A percentile compares a stretch with the other conserved stretches of the same genome.
Conservation (phyloP, 176 grass and related monocot genomes). For the Musa troglodytarum region DNA sequence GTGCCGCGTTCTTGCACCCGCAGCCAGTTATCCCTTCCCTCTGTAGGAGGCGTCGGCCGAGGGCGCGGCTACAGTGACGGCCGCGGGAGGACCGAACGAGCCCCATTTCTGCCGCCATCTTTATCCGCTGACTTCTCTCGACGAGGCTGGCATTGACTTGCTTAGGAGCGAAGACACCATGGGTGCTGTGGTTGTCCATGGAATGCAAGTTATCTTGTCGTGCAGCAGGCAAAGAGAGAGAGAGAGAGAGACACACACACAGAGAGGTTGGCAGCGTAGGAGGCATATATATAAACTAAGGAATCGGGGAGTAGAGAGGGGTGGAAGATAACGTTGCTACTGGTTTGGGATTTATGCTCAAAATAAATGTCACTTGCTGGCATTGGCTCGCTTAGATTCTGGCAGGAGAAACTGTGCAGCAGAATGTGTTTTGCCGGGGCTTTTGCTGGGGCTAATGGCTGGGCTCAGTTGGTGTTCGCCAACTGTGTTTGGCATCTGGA, state of each 20-base stretch:
- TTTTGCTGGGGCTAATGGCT: too few relatives aligned
- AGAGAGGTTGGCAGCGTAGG: not conserved
- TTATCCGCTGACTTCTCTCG: conserved; percentile 57
- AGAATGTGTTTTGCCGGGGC: too few relatives aligned
- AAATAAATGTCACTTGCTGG: too few relatives aligned
- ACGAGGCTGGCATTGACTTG: not conserved
- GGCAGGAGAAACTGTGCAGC: too few relatives aligned
- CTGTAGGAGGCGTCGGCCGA: conserved; percentile 21
- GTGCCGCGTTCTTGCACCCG: not conserved
- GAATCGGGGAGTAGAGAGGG: not conserved
- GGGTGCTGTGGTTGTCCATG: not conserved
- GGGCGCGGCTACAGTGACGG: conserved; percentile 45
- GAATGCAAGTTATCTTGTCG: not conserved
- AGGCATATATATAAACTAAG: not conserved
- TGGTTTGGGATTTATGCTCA: too few relatives aligned
- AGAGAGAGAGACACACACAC: not conserved
- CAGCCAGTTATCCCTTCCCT: not conserved
- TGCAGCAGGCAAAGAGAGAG: not conserved
- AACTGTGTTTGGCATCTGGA: too few relatives aligned
- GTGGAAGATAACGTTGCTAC: not conserved
- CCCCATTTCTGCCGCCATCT: conserved; percentile 52
- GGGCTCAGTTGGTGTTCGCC: too few relatives aligned
- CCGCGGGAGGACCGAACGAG: conserved; percentile 45
- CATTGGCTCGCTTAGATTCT: too few relatives aligned
- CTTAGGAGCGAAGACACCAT: not conserved